phyloP scores from a whole-genome alignment of 2,329 filamentous ascomycete genomes.

The Fusarium buharicum region DNA sequence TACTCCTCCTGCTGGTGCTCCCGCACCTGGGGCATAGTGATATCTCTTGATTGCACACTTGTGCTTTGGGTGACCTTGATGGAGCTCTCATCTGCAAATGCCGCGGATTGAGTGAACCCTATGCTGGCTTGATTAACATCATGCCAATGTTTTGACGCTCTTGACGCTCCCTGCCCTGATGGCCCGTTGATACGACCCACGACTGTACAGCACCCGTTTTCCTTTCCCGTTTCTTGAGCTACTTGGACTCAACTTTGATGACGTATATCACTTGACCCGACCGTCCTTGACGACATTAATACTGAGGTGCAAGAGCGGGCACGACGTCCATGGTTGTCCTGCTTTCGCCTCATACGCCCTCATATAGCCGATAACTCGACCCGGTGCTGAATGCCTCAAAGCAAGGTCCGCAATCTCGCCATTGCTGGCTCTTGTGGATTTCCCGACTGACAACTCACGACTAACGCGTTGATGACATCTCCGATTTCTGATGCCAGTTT shows the following conservation, averaged over 20 bases:
- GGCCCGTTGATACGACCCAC: conserved; percentile 46
- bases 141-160: conserved; percentile 43
- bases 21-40: conserved; percentile 54
- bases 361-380: conserved; percentile 37
- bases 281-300: conserved; percentile 43
- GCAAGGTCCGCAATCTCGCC: conserved; percentile 15
- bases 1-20: conserved; percentile 49
- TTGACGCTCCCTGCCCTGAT: conserved; percentile 33
- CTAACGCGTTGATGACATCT: conserved; percentile 45
- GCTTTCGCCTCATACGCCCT: conserved; percentile 27
- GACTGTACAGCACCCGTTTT: conserved; percentile 48
- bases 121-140: conserved; percentile 50
- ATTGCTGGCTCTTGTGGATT: conserved; percentile 23
- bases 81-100: conserved; percentile 42
- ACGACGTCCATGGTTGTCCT: conserved; percentile 39
- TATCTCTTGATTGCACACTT: conserved; percentile 41
- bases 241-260: conserved; percentile 43
- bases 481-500: conserved; percentile 43
- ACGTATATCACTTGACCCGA: conserved; percentile 46
- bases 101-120: conserved; percentile 39
- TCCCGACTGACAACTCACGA: conserved; percentile 39
- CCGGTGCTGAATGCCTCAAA: conserved; percentile 34
- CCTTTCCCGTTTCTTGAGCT: conserved; percentile 41
- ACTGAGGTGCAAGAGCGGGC: conserved; percentile 34
- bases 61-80: conserved; percentile 52